These are phyloP conservation scores for Tricholoma furcatifolium DNA, from an alignment of 768 basidiomycete genomes.

Conservation along the genomic window DNA sequence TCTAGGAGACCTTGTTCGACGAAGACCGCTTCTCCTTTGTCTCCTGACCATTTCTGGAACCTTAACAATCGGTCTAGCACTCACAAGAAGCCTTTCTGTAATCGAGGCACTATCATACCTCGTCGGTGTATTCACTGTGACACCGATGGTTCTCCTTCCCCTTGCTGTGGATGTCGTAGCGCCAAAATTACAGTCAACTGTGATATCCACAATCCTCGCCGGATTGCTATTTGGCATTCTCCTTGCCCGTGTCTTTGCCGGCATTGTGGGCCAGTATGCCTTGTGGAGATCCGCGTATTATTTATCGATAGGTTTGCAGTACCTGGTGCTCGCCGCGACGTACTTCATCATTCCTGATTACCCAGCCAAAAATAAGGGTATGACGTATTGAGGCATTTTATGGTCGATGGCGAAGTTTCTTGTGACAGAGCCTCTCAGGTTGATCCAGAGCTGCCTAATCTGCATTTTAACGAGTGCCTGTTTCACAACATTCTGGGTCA, in stretches of 20 bases:
- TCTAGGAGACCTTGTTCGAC: constrained; percentile 76
- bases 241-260: constrained; percentile 69
- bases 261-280: constrained; percentile 67
- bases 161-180: constrained; percentile 81
- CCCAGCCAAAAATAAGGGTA: constrained; percentile 63
- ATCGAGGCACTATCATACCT: constrained; percentile 73
- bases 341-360: constrained; percentile 76
- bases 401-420: constrained; percentile 74
- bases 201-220: constrained; percentile 70
- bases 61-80: constrained; percentile 68
- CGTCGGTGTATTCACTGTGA: constrained; percentile 65
- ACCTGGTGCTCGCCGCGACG: constrained; percentile 49
- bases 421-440: constrained; percentile 71
- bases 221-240: constrained; percentile 69
- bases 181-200: constrained; percentile 63
- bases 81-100: constrained; percentile 53
- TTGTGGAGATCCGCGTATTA: constrained; percentile 77
- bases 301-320: constrained; percentile 70
- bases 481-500: constrained; percentile 25
- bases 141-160: constrained; percentile 72
- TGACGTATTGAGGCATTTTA: constrained; percentile 67
- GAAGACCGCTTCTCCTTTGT: constrained; percentile 67
- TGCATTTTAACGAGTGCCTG: constrained; percentile 58
- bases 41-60: constrained; percentile 50
- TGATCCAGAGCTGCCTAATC: constrained; percentile 66